Conservation (phyloP, 2,329 filamentous ascomycete species). For the Penicillium sp. region DNA sequence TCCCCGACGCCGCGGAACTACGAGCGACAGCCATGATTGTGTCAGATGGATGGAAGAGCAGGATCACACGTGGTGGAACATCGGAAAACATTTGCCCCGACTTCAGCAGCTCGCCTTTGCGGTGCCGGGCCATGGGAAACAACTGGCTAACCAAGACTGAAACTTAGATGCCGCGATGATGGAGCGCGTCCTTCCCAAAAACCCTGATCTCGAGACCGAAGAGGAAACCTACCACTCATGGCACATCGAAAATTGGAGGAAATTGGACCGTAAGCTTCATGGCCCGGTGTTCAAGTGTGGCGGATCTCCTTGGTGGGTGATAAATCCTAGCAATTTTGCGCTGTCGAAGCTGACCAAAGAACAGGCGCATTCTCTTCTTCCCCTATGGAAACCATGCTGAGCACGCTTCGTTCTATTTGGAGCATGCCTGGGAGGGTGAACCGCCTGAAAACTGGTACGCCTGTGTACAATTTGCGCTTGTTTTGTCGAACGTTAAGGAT, state of each 20-base stretch:
- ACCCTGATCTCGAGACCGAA: slow-evolving; percentile 77
- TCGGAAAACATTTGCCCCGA: not conserved
- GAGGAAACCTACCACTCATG: slow-evolving; percentile 77
- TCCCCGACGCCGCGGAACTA: not conserved
- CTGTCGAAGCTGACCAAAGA: slow-evolving; percentile 20
- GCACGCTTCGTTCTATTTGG: slow-evolving; percentile 90
- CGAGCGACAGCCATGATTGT: not conserved
- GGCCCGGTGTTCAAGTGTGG: slow-evolving; percentile 84
- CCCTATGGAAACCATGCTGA: slow-evolving; percentile 94
- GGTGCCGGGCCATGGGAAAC: not conserved
- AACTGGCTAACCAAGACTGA: slow-evolving; percentile 8
- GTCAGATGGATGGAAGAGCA: not conserved
- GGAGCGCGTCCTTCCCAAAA: slow-evolving; percentile 69
- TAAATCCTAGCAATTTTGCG: slow-evolving; percentile 6
- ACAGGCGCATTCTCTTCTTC: slow-evolving; percentile 89
- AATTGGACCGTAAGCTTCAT: slow-evolving; percentile 74
- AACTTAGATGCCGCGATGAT: slow-evolving; percentile 76
- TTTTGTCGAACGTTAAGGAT: slow-evolving; percentile 91
- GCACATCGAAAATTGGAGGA: slow-evolving; percentile 82
- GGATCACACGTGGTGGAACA: not conserved
- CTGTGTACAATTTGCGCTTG: slow-evolving; percentile 91
- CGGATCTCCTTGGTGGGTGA: slow-evolving; percentile 75
- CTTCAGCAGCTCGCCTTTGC: not conserved
- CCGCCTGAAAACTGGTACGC: slow-evolving; percentile 93
- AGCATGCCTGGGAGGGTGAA: slow-evolving; percentile 78